A percentile compares a stretch with the other conserved stretches of the same genome.
Conservation (phyloP, 1,139 yeast genomes). For the Suhomyces ambrosiae region DNA sequence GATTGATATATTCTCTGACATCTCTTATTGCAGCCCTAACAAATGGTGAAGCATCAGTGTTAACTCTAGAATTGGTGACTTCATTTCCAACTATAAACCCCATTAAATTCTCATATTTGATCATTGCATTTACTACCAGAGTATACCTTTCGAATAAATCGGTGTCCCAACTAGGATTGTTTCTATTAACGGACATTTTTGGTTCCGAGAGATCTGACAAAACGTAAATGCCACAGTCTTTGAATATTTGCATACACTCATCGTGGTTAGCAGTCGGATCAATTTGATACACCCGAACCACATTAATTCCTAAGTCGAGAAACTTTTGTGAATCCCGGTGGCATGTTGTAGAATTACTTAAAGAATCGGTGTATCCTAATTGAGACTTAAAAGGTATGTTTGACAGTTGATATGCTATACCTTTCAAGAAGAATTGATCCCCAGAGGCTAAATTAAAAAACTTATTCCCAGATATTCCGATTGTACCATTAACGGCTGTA, state of each 20-base stretch:
- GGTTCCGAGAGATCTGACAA: conserved; percentile 60
- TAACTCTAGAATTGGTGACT: conserved; percentile 52
- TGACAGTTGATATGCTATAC: conserved; percentile 60
- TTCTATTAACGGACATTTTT: conserved; percentile 49
- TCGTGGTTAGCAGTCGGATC: conserved; percentile 55
- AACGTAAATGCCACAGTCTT: conserved; percentile 57
- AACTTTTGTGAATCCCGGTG: conserved; percentile 53
- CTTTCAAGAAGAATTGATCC: conserved; percentile 57
- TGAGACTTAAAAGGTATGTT: conserved; percentile 33
- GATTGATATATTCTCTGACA: conserved; percentile 48
- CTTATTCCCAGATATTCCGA: conserved; percentile 48
- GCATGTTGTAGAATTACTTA: conserved; percentile 50
- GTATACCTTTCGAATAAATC: conserved; percentile 40
- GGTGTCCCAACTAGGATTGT: conserved; percentile 51
- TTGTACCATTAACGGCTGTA: conserved; percentile 16
- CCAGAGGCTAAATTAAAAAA: conserved; percentile 46
- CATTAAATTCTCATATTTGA: conserved; percentile 48
- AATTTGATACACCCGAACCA: conserved; percentile 57
- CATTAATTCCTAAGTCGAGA: conserved; percentile 50
- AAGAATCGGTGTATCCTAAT: conserved; percentile 53
- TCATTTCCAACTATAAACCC: conserved; percentile 68
- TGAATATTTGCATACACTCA: conserved; percentile 55
- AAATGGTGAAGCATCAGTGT: conserved; percentile 58
- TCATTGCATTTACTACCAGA: conserved; percentile 54
- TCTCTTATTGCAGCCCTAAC: conserved; percentile 67